Conservation (phyloP, 148 eudicot species). For the Rhododendron ferrugineum region DNA sequence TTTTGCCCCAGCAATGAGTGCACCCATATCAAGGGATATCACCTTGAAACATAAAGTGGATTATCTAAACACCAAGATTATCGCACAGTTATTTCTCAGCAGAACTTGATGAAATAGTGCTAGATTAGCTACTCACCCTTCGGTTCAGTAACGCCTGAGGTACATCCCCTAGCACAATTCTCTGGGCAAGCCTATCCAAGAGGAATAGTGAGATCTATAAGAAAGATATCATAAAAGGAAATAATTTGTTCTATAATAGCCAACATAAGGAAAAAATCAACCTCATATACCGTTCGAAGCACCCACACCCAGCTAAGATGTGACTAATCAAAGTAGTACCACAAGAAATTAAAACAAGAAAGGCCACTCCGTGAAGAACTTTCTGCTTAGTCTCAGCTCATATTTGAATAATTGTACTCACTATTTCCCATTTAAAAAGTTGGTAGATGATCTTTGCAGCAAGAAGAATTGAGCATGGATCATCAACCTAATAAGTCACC, state of each 20-base stretch:
- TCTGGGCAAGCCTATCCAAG: conserved; percentile 81
- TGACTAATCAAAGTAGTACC: not conserved
- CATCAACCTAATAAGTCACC: not conserved
- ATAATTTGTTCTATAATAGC: too few relatives aligned
- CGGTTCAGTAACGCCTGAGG: conserved; percentile 96
- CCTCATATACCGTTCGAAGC: not conserved
- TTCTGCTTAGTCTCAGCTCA: not conserved
- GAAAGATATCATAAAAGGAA: not conserved
- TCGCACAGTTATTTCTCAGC: not conserved
- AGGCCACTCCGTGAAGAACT: not conserved
- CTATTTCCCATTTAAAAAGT: not conserved
- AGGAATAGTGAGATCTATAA: not conserved
- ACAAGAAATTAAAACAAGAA: not conserved
- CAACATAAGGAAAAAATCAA: not conserved
- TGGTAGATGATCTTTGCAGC: not conserved
- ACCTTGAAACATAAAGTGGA: conserved; percentile 37
- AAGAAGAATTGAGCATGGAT: not conserved
- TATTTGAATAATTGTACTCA: not conserved
- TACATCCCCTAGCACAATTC: conserved; percentile 95
- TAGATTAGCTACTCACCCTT: conserved; percentile 35
- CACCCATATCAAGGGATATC: conserved; percentile 94
- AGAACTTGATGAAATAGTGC: not conserved
- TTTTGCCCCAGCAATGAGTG: conserved; percentile 96
- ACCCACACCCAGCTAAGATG: not conserved
- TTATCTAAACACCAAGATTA: not conserved